phyloP scores from a whole-genome alignment of 768 basidiomycete genomes.

The Floccularia luteovirens region DNA sequence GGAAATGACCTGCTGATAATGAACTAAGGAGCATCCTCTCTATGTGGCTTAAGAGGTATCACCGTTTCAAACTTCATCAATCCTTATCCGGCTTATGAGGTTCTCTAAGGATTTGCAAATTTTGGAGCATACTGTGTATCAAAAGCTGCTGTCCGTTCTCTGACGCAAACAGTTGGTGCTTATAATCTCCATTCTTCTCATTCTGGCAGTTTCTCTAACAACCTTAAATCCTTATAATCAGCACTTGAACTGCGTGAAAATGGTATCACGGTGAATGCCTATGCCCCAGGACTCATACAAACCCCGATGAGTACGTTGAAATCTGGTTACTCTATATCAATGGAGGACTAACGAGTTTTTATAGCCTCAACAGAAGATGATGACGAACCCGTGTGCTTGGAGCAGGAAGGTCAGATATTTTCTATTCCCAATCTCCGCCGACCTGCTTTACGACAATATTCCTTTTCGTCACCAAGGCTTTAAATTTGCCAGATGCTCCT shows the following conservation, averaged over 20 bases:
- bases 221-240: not conserved
- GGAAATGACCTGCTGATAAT: too few relatives aligned
- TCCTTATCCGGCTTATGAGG: not conserved
- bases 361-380: not conserved
- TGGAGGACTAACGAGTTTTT: too few relatives aligned
- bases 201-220: not conserved
- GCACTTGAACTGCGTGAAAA: not conserved
- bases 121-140: slow-evolving; percentile 22
- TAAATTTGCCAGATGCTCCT: not conserved
- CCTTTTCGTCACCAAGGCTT: not conserved
- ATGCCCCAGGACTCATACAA: not conserved
- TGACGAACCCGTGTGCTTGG: not conserved
- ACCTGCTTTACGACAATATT: not conserved
- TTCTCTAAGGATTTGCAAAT: slow-evolving; percentile 7
- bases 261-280: too few relatives aligned
- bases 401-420: not conserved
- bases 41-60: not conserved
- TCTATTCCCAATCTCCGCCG: not conserved
- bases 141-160: slow-evolving; percentile 32
- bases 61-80: not conserved
- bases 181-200: not conserved
- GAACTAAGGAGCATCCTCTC: not conserved
- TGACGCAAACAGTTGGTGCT: slow-evolving; percentile 31
- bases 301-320: not conserved
- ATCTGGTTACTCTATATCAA: not conserved